Evolutionary conservation across 2,329 filamentous ascomycete genomes (phyloP), one percentile per base, ranked within the genome.

Genomic region (Fusarium beomiforme): DNA sequence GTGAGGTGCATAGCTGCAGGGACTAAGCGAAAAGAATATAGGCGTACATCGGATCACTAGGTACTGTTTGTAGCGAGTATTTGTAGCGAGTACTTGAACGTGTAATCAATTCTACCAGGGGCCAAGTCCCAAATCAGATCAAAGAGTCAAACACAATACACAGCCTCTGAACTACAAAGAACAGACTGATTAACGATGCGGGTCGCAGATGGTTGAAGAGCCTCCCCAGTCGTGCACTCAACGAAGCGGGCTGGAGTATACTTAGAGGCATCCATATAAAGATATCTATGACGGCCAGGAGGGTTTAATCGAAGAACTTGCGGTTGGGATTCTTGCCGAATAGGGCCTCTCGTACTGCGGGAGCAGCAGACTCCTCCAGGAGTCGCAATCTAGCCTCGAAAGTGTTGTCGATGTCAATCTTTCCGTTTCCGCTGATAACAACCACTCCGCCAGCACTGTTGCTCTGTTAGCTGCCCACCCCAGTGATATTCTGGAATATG

Each of bases 351-450:
- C 96, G 89, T 78, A 99, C 91, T 46, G 90, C 90, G 17, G 96
- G 96, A 64, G 98, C 89, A 55, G 93, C 93, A 74, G 93, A 92
- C 62, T 91, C 91, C 83, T 97, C 92, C 72, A 98, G 89, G 67
- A 98, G 87, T 78, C 88, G 89, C 82, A 99, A 86, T 74, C 96
- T 91, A 80, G 97, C 93, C 81, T 98, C 96, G 75, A 98, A 93
- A 59, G 96, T 98, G 86, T 99, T 98, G 89, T 98, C 95, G 82
- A 99, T 95, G 78, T 97, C 94, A 80, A 99, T 98, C 88, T 95
- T 98, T 80, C 96, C 96, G 72, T 87, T 87, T 74, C 92, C 91
- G 72, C 95, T 94, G 59, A 97, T 83, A 72, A 99, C 90, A 64
- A 89, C 81, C 63, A 97, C 87, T 77, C 96, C 96, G 67, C 96